Base-by-base conservation (phyloP, 164 flowering plant genomes). In the Sedum album region DNA sequence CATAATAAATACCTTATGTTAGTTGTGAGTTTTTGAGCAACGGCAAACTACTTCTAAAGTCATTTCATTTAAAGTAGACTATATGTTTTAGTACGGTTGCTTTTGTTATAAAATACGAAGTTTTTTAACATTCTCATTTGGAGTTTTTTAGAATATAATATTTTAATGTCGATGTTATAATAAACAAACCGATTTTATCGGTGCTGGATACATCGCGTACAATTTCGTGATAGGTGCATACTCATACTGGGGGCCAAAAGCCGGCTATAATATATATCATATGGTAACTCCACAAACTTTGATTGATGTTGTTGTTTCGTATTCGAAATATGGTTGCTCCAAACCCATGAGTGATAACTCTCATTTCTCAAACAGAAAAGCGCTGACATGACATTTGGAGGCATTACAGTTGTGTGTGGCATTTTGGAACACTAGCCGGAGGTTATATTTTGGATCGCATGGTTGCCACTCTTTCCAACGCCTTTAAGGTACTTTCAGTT, bases 201-300 rank as follows among this genome's bases (percentile, higher is more conserved):
- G 79, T 64, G 61, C 84, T 90, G 98, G 98, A 51, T 90, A 89
- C 61, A 74, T 91, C 71, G 70, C 89, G 31, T 94, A 94, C 86
- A 94, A 87, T 79, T 94, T 94, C 73, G 99, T 94, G 66, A 80
- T 94, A 10, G 99, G 99, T 55, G 96, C 99, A 38, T 94, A 94
- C 79, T 94, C 99, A 20, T 94, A 94, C 74, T 94, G 99, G 99
- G 99, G 99, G 28, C 99, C 99, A 14, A 94, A 94, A 83, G 97
- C 96, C 74, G 99, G 99, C 35, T 85, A 90, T 71, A 82, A 73
- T 77, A 91, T 94, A 44, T 93, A 93, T 73, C 80, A 90, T 49
- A 93, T 93, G 98, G 98, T 90, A 83, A 75, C 60, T 41, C 66
- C 60, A n/a, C 62, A 51, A 23, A n/a, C 28, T 30, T 64, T 0